These are phyloP conservation scores for Sporisorium exsertum DNA, from an alignment of 1,284 basidiomycete species.

Conservation along the genomic window DNA sequence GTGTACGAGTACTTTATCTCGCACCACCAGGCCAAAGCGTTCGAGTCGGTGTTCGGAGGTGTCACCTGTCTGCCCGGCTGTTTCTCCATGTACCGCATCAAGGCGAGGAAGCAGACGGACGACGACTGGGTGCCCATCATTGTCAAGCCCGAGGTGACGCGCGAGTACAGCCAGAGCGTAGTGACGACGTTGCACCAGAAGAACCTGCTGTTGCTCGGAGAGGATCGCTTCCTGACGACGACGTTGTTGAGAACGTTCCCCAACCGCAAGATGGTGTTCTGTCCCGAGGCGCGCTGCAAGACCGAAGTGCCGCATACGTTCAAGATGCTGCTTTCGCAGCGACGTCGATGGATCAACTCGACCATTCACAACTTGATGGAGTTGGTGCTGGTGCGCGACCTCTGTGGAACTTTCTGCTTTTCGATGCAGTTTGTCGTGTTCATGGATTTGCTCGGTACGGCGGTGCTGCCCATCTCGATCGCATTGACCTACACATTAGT, in stretches of 20 bases:
- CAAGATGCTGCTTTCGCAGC: slow-evolving; percentile 90
- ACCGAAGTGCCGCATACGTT: slow-evolving; percentile 98
- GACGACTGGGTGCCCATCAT: slow-evolving; percentile 98
- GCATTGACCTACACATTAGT: slow-evolving; percentile 88
- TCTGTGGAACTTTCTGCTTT: slow-evolving; percentile 78
- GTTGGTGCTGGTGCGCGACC: slow-evolving; percentile 92
- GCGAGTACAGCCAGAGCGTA: slow-evolving; percentile 93
- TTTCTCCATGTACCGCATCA: slow-evolving; percentile 99
- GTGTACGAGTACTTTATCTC: slow-evolving; percentile 99
- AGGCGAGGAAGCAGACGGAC: slow-evolving; percentile 82
- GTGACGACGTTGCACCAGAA: slow-evolving; percentile 97
- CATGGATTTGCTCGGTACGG: slow-evolving; percentile 96
- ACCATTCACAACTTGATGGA: slow-evolving; percentile 99
- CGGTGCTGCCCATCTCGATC: slow-evolving; percentile 94
- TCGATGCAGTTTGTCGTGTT: slow-evolving; percentile 86
- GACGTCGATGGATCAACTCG: slow-evolving; percentile 99
- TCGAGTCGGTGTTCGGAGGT: slow-evolving; percentile 99
- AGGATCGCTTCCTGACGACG: slow-evolving; percentile 91
- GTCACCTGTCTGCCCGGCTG: slow-evolving; percentile 98
- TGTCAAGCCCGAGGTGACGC: slow-evolving; percentile 95
- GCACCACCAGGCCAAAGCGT: slow-evolving; percentile 96
- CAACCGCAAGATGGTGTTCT: slow-evolving; percentile 95
- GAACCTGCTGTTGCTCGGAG: slow-evolving; percentile 93
- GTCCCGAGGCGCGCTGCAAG: slow-evolving; percentile 92
- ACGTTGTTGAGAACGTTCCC: slow-evolving; percentile 87